Base-by-base conservation (phyloP, 2,329 filamentous ascomycete genomes). In the Neophaeococcomyces mojaviensis region DNA sequence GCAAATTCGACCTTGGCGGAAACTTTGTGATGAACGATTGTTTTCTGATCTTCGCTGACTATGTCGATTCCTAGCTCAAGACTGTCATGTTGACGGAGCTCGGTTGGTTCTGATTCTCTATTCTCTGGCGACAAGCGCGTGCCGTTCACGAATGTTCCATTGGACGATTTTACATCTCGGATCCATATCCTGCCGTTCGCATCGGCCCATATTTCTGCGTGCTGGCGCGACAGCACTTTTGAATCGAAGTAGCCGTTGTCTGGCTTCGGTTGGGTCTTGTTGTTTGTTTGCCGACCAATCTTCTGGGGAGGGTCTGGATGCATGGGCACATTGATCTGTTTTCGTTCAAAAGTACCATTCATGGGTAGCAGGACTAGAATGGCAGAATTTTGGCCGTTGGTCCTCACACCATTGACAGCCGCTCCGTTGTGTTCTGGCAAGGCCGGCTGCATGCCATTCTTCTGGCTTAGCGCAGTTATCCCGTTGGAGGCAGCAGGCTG, bases 41-140 rank as follows among this genome's bases (percentile, higher is more conserved):
- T 96, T 69, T 95, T 97, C 64, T 97, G 90, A 63, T 98, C 92
- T 64, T 98, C 92, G 65, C 88, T 95, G 42, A 98, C 90, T 60
- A 98, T 98, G 62, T 98, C 92, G 58, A 98, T 98, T 46, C 92
- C 92, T 30, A 98, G 76, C 62, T 98, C 92, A 44, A 98, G 72
- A 52, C 92, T 87, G 61, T 98, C 92, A 55, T 88, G 83, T 49
- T 90, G 88, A 59, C 89, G 84, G 28, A 98, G 71, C 62, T 97
- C 90, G 62, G 96, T 88, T 0, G 92, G 89, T 51, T 97, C 92
- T 0, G 90, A 97, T 66, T 98, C 92, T 57, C 89, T 81, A 59
- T 96, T 98, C 64, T 98, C 92, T 44, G 82, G 86, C 2, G 92
- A 97, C 49, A 98, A 67, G 24, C 92, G 82, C 45, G 84, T 80